Evolutionary conservation across 768 basidiomycete species (phyloP), one percentile per base, ranked within the genome.

Genomic region (Pseudohyphozyma bogoriensis): DNA sequence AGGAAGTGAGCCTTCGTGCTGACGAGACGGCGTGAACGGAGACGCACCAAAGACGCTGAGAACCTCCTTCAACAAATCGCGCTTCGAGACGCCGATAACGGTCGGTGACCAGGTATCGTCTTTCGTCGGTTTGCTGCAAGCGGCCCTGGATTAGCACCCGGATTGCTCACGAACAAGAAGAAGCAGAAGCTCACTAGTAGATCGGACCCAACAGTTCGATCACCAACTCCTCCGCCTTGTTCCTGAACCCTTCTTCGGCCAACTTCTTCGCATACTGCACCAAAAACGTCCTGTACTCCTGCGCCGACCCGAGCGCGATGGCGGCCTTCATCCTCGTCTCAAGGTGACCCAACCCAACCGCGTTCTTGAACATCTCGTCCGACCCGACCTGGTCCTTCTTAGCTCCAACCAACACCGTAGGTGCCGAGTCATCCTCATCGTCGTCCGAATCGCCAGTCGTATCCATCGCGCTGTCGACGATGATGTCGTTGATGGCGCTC

Each of bases 181-280:
- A 39, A 56, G 33, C 22, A 40, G 36, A 2, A 2, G 80, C 86
- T 60, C 70, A 92, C 92, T 84, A 86, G 74, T 88, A 93, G 40
- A 91, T 76, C 0, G 91, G 92, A 20, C 92, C 91, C 68, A 86
- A 83, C 55, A 97, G 78, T 64, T 96, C 95, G 73, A 81, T 85
- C 52, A 93, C 81, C 57, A 99, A 73, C 73, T 97, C 93, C 72
- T 95, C 92, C 22, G 83, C 91, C 72, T 92, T 90, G 39, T 77
- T 85, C 62, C 81, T 78, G 72, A 89, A 90, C 0, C 86, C 90
- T 72, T 93, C 90, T 64, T 95, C 88, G 37, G 86, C 89, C 44
- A 97, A 77, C 75, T 82, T 84, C 77, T 81, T 86, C 39, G 89
- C 85, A 72, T 95, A 96, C 65, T 82, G 65, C 56, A 83, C 65